Conservation (phyloP, 2,329 filamentous ascomycete species). For the Ophiocordyceps robertsii region DNA sequence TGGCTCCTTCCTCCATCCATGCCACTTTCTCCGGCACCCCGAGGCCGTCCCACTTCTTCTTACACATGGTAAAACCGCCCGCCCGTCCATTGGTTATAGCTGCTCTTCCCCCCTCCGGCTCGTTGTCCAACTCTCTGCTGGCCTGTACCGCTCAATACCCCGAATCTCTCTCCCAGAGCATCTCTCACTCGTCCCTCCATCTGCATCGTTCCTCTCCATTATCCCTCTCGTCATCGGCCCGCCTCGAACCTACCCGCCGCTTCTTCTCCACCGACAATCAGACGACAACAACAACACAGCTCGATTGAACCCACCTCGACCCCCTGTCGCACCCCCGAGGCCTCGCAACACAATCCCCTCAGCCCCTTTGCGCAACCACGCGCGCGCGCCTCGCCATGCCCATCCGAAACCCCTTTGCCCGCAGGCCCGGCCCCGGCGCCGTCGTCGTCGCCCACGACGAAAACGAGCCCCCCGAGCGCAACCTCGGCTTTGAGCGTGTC, state of each 20-base stretch:
- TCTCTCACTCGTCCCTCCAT: too few relatives aligned
- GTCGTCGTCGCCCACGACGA: conserved; percentile 35
- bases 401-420: conserved; percentile 60
- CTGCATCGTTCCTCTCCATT: too few relatives aligned
- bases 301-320: too few relatives aligned
- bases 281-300: too few relatives aligned
- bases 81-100: neutral
- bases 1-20: neutral
- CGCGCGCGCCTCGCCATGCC: conserved; percentile 35
- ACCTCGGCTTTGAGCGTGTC: conserved; percentile 43
- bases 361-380: neutral
- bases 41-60: neutral
- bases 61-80: neutral
- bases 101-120: neutral
- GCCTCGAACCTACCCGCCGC: too few relatives aligned
- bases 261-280: too few relatives aligned
- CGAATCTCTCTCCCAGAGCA: neutral
- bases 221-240: too few relatives aligned
- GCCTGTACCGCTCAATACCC: neutral
- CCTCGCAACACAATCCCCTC: neutral
- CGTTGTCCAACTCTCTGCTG: neutral
- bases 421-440: conserved; percentile 32
- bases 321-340: neutral
- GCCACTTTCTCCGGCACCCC: neutral
- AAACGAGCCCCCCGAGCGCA: conserved; percentile 31